Base-by-base conservation (phyloP, 2,329 filamentous ascomycete genomes). In the Xylaria sp. region DNA sequence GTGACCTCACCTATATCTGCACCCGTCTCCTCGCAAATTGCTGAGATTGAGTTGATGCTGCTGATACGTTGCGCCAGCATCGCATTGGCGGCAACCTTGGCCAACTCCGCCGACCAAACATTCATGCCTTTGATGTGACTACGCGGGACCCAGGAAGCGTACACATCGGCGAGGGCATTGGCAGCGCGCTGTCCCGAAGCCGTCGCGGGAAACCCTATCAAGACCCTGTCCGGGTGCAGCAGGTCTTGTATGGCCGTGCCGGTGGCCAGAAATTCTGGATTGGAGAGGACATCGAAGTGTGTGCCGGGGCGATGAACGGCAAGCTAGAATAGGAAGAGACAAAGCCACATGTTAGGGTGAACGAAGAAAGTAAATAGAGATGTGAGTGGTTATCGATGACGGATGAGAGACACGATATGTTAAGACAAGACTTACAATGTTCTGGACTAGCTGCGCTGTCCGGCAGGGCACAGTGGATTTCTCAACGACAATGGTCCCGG, bases 41-140 rank as follows among this genome's bases (percentile, higher is more conserved):
- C 91, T n/a, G 90, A 92, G 68, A 95, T 87, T 13, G 91, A 90
- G 81, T 94, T 95, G 82, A 95, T 93, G 80, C 90, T 93, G 77
- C 89, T 92, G 76, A 60, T 92, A 87, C 81, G 41, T n/a, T 95
- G 92, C 0, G 92, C 92, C 41, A 46, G 41, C 41, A 46, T 46
- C 41, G 41, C 41, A 46, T 46, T 46, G 7, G 41, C 41, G 13
- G 13, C 41, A 18, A 46, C 15, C 18, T 46, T 46, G 18, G 41
- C 18, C 41, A 46, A 13, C 41, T 46, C 41, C 13, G 41, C 41
- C 41, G 41, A 46, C 41, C 41, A 46, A 15, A 46, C 41, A 46
- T 46, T 18, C 15, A n/a, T 46, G 15, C 41, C 41, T 8, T 18
- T 46, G 15, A 46, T 18, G 15, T 15, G 41, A 18, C 6, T n/a